Conservation (phyloP, 2,329 filamentous ascomycete genomes). For the Aspergillus vadensis region DNA sequence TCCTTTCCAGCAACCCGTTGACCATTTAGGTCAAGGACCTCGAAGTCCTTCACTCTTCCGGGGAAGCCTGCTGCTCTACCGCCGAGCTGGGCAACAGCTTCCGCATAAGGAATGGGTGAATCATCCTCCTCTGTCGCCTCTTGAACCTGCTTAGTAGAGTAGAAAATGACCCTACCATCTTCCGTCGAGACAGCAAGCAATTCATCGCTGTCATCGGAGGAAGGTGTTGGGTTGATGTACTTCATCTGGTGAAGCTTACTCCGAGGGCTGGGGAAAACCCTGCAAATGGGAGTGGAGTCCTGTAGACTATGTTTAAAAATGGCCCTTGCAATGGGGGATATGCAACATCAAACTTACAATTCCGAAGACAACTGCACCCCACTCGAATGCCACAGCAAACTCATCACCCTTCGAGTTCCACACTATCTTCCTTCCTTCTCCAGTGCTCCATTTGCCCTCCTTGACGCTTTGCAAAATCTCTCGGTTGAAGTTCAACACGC, state of each 20-base stretch:
- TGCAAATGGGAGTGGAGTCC: slow-evolving; percentile 78
- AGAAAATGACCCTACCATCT: slow-evolving; percentile 84
- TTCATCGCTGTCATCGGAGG: slow-evolving; percentile 53
- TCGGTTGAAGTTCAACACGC: slow-evolving; percentile 80
- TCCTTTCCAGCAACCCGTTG: slow-evolving; percentile 35
- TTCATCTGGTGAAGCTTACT: slow-evolving; percentile 83
- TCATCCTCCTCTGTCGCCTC: slow-evolving; percentile 48
- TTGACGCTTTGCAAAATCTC: slow-evolving; percentile 73
- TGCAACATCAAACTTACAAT: slow-evolving; percentile 53
- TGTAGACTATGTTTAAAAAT: slow-evolving; percentile 27
- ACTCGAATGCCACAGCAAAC: slow-evolving; percentile 86
- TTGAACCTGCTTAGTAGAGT: slow-evolving; percentile 61
- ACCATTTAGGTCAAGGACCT: slow-evolving; percentile 56
- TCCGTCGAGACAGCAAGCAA: slow-evolving; percentile 81
- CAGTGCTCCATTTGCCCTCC: slow-evolving; percentile 73
- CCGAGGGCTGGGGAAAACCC: slow-evolving; percentile 65
- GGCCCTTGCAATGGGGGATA: background rate
- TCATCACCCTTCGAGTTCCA: slow-evolving; percentile 80
- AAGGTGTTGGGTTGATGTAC: slow-evolving; percentile 59
- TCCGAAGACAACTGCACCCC: slow-evolving; percentile 80
- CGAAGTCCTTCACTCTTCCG: slow-evolving; percentile 86
- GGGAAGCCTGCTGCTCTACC: slow-evolving; percentile 68
- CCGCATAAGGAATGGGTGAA: slow-evolving; percentile 61
- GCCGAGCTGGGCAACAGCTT: slow-evolving; percentile 72
- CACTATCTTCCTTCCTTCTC: slow-evolving; percentile 78